Percentiles rank a stretch among this genome's conserved stretches.
phyloP scores from a whole-genome alignment of 345 rosid genomes.

The Gossypium arboreum region DNA sequence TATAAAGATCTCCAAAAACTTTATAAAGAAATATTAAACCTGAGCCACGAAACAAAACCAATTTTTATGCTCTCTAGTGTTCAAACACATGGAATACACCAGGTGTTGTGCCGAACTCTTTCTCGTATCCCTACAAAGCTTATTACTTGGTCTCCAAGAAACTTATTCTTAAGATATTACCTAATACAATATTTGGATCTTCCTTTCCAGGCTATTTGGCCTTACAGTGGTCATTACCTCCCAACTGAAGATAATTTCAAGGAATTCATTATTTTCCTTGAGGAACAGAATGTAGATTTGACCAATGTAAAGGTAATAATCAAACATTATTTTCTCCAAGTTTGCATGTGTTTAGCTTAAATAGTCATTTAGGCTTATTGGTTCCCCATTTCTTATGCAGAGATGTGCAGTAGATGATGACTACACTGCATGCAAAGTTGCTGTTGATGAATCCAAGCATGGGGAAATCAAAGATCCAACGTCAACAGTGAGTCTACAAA shows the following conservation, averaged over 20 bases:
- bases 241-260: slow-evolving; percentile 9
- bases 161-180: no score
- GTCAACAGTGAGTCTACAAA: background rate
- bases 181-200: background rate
- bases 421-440: background rate
- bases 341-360: background rate
- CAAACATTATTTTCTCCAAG: background rate
- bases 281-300: slow-evolving; percentile 6
- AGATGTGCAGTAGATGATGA: background rate
- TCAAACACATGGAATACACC: background rate
- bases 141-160: no score
- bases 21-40: background rate
- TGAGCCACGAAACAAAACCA: background rate
- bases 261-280: slow-evolving; percentile 1
- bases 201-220: background rate
- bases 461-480: background rate
- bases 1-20: no score
- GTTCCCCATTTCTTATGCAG: background rate
- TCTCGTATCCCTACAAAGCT: no score
- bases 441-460: background rate
- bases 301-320: background rate
- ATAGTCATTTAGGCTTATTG: background rate
- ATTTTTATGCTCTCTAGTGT: background rate
- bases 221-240: slow-evolving; percentile 7
- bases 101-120: no score